Percentiles rank a stretch among this genome's conserved stretches.
Conservation (phyloP, 352 stramenopile species). For the Phytophthora sansomeana region DNA sequence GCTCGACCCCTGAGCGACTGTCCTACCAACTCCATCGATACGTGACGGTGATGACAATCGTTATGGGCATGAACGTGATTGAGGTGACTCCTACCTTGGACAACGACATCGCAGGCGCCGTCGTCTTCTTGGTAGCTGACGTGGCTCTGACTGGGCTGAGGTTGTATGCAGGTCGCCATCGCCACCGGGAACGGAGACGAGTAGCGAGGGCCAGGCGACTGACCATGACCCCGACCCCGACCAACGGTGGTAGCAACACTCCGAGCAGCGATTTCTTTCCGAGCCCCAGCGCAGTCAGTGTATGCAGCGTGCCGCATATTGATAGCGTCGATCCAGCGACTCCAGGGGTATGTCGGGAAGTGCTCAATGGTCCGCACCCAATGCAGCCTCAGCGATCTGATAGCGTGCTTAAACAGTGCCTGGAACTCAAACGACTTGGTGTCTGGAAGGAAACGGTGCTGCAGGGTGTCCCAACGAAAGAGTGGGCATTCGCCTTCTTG, state of each 20-base stretch:
- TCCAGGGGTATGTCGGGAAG: slow-evolving; percentile 17
- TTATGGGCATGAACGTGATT: slow-evolving; percentile 41
- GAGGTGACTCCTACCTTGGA: slow-evolving; percentile 26
- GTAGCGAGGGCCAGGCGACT: slow-evolving; percentile 14
- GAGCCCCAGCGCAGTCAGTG: not conserved
- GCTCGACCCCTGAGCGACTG: slow-evolving; percentile 30
- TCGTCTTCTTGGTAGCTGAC: slow-evolving; percentile 42
- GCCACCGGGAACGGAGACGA: slow-evolving; percentile 17
- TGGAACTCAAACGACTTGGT: slow-evolving; percentile 28
- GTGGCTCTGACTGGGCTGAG: slow-evolving; percentile 31
- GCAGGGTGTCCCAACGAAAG: slow-evolving; percentile 15
- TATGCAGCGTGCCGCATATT: slow-evolving; percentile 1
- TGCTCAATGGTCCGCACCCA: slow-evolving; percentile 1
- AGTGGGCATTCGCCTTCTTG: slow-evolving; percentile 27
- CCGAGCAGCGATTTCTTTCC: slow-evolving; percentile 12
- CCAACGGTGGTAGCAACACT: not conserved
- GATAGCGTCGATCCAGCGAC: not conserved
- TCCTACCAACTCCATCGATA: slow-evolving; percentile 44
- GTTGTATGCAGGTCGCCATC: slow-evolving; percentile 27
- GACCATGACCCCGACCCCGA: slow-evolving; percentile 26
- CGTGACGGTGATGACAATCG: slow-evolving; percentile 41
- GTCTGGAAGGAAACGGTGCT: slow-evolving; percentile 25
- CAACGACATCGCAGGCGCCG: slow-evolving; percentile 35
- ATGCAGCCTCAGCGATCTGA: slow-evolving; percentile 14
- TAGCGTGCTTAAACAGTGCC: slow-evolving; percentile 27